Percentiles rank a stretch among this genome's conserved stretches.
Evolutionary conservation across 192 early-diverging fungal species (phyloP).

Genomic region (Chytriomyces sp.): DNA sequence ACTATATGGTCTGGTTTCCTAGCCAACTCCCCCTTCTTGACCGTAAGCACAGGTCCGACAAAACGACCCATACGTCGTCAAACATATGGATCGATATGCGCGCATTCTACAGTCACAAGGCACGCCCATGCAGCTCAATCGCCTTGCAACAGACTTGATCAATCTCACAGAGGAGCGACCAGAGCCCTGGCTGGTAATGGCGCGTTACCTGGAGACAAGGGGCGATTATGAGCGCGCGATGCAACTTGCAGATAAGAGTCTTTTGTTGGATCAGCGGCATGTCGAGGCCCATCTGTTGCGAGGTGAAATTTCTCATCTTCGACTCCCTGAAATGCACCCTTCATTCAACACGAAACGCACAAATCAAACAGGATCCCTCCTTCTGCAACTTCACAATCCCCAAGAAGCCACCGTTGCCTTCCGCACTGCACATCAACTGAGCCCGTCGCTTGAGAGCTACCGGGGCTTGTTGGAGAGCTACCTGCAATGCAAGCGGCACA

Average conservation of each 20-base stretch:
- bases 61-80: conserved; percentile 8
- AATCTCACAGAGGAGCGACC: background rate
- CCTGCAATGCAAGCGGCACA: background rate
- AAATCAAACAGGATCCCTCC: conserved; percentile 3
- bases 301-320: conserved; percentile 5
- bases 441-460: background rate
- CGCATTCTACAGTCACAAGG: conserved; percentile 2
- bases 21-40: background rate
- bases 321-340: background rate
- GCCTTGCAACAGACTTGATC: conserved; percentile 5
- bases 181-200: conserved; percentile 23
- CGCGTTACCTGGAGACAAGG: conserved; percentile 21
- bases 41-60: conserved; percentile 4
- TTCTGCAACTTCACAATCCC: background rate
- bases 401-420: conserved; percentile 16
- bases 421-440: background rate
- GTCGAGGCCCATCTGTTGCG: background rate
- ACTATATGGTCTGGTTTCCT: background rate
- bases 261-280: conserved; percentile 1
- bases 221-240: conserved; percentile 14
- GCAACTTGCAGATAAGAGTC: conserved; percentile 6
- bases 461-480: conserved; percentile 21
- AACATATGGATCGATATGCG: conserved; percentile 23
- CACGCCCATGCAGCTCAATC: background rate
- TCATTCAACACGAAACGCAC: background rate